phyloP scores from a whole-genome alignment of 768 basidiomycete genomes.

The Mycena albidolilacea region DNA sequence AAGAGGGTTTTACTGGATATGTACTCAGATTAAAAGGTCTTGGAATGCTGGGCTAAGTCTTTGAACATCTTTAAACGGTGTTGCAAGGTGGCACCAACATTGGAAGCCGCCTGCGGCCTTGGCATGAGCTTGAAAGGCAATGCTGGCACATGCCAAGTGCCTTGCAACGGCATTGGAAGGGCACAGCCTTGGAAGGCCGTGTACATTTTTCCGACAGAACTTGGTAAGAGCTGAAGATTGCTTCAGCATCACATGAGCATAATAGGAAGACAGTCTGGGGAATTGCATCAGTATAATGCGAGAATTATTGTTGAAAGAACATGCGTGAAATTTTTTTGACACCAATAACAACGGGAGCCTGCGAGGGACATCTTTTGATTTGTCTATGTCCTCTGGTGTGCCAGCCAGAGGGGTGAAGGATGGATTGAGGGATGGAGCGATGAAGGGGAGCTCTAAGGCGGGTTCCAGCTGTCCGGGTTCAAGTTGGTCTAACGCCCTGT shows the following conservation, averaged over 20 bases:
- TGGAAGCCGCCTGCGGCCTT: too few relatives aligned
- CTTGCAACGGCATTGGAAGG: too few relatives aligned
- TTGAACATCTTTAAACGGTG: too few relatives aligned
- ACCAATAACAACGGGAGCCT: conserved; percentile 17
- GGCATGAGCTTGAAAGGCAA: too few relatives aligned
- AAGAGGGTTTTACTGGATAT: too few relatives aligned
- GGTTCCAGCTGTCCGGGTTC: neutral
- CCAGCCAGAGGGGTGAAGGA: conserved; percentile 18
- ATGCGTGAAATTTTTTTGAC: conserved; percentile 16
- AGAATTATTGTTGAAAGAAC: neutral
- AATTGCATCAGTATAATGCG: neutral
- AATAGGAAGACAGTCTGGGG: conserved; percentile 11
- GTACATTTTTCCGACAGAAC: neutral
- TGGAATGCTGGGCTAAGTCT: too few relatives aligned
- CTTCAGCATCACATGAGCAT: neutral
- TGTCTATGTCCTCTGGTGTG: neutral
- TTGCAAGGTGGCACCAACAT: too few relatives aligned
- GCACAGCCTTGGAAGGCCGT: too few relatives aligned
- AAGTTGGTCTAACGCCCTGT: too few relatives aligned
- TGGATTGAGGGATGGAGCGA: neutral
- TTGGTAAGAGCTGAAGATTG: neutral
- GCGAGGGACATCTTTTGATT: neutral
- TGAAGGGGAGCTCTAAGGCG: neutral
- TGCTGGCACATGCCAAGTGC: too few relatives aligned
- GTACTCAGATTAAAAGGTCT: too few relatives aligned